phyloP scores from a whole-genome alignment of 768 basidiomycete genomes.

The Mycena metata region DNA sequence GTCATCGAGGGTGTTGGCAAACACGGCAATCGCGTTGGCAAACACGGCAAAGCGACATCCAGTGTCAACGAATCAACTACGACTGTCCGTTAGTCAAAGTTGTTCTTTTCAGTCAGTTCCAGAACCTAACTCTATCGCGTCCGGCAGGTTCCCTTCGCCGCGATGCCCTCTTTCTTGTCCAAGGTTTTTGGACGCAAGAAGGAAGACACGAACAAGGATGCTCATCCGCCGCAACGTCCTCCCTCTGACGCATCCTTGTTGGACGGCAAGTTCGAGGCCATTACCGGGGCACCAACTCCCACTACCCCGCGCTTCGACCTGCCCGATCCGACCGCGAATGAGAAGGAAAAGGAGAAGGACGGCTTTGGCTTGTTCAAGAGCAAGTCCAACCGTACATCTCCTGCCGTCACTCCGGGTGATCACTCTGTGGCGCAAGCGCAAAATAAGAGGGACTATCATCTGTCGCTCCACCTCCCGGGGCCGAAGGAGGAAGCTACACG shows the following conservation, averaged over 20 bases:
- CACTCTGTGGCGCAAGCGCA: slow-evolving; percentile 13
- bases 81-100: slow-evolving; percentile 20
- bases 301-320: slow-evolving; percentile 53
- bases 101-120: slow-evolving; percentile 18
- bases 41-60: background rate
- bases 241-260: slow-evolving; percentile 63
- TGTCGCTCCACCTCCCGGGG: slow-evolving; percentile 73
- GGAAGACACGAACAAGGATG: slow-evolving; percentile 35
- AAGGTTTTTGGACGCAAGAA: slow-evolving; percentile 35
- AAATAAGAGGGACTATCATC: slow-evolving; percentile 57
- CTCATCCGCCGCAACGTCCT: slow-evolving; percentile 57
- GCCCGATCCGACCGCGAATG: slow-evolving; percentile 36
- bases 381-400: slow-evolving; percentile 57
- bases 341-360: slow-evolving; percentile 60
- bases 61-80: background rate
- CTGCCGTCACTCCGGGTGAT: slow-evolving; percentile 44
- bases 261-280: slow-evolving; percentile 82
- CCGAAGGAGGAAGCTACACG: slow-evolving; percentile 63
- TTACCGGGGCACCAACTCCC: slow-evolving; percentile 65
- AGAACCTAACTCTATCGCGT: slow-evolving; percentile 26
- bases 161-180: slow-evolving; percentile 36
- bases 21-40: background rate
- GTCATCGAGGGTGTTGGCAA: slow-evolving; percentile 3
- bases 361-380: slow-evolving; percentile 65
- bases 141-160: slow-evolving; percentile 6